Evolutionary conservation across 108 stramenopile species (phyloP).

Genomic region (Cyclostephanos invisitatus): DNA sequence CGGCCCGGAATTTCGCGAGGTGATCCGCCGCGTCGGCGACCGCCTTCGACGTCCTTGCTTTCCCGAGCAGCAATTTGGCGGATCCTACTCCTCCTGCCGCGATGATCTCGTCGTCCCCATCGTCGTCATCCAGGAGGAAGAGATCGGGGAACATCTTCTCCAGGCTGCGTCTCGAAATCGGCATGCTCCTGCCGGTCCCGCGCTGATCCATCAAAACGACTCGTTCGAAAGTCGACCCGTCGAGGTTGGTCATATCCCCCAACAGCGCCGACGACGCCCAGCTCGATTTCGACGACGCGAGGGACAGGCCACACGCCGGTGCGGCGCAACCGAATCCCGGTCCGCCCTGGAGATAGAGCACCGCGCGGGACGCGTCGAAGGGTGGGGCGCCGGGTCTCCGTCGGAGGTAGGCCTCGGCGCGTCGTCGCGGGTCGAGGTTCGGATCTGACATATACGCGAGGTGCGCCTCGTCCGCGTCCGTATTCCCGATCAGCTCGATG

Average conservation of each 20-base stretch:
- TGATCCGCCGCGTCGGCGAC: slow-evolving; percentile 65
- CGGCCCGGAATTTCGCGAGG: slow-evolving; percentile 85
- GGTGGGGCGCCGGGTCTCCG: background rate
- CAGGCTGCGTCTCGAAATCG: slow-evolving; percentile 78
- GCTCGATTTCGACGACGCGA: slow-evolving; percentile 50
- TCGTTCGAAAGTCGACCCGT: slow-evolving; percentile 55
- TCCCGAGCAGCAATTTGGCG: slow-evolving; percentile 20
- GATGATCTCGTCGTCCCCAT: background rate
- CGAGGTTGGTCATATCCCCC: slow-evolving; percentile 28
- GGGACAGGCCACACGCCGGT: slow-evolving; percentile 49
- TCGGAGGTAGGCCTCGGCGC: slow-evolving; percentile 28
- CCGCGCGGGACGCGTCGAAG: slow-evolving; percentile 54
- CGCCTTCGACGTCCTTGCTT: slow-evolving; percentile 48
- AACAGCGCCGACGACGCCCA: slow-evolving; percentile 79
- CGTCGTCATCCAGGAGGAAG: slow-evolving; percentile 65
- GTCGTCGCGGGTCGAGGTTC: slow-evolving; percentile 20
- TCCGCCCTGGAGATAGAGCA: slow-evolving; percentile 88
- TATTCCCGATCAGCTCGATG: slow-evolving; percentile 57
- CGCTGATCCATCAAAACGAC: slow-evolving; percentile 94
- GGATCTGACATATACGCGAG: slow-evolving; percentile 25
- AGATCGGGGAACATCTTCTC: slow-evolving; percentile 74
- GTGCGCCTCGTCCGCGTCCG: slow-evolving; percentile 28
- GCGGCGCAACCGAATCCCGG: slow-evolving; percentile 90
- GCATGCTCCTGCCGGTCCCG: slow-evolving; percentile 86
- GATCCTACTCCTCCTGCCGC: background rate